phyloP scores from a whole-genome alignment of 495 filamentous ascomycete species.

The Trichoderma gamsii region DNA sequence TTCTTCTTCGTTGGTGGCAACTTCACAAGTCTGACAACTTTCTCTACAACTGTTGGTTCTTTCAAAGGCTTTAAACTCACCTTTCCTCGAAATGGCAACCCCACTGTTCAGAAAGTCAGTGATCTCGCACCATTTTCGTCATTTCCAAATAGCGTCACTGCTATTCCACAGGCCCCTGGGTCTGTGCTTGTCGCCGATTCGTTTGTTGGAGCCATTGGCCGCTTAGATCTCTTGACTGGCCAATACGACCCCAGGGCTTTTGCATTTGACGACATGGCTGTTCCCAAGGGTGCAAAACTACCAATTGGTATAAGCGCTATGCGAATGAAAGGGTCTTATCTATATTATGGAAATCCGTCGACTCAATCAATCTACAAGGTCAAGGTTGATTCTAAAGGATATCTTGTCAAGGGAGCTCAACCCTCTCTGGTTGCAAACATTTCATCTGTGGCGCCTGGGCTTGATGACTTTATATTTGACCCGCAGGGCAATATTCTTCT shows the following conservation, averaged over 20 bases:
- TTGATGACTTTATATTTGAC: not conserved
- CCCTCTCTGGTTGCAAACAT: not conserved
- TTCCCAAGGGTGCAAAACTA: not conserved
- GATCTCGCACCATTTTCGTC: not conserved
- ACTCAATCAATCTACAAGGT: not conserved
- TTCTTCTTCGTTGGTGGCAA: not conserved
- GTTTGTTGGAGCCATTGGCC: not conserved
- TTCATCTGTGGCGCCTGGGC: not conserved
- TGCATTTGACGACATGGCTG: not conserved
- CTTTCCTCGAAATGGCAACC: not conserved
- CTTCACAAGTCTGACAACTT: not conserved
- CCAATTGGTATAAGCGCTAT: not conserved
- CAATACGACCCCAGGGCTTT: not conserved
- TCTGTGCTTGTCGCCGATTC: not conserved
- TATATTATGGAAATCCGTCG: not conserved
- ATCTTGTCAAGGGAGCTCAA: not conserved
- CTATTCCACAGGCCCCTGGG: not conserved
- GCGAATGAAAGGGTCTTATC: not conserved
- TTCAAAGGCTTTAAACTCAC: not conserved
- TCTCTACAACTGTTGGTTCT: not conserved
- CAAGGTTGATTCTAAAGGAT: not conserved
- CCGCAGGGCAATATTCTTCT: not conserved
- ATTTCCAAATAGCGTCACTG: not conserved
- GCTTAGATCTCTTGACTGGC: not conserved
- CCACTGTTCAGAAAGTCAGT: not conserved